Percentiles rank a stretch among this genome's conserved stretches.
Evolutionary conservation across 176 grass and related monocot species (phyloP).

Genomic region (Phragmites australis): DNA sequence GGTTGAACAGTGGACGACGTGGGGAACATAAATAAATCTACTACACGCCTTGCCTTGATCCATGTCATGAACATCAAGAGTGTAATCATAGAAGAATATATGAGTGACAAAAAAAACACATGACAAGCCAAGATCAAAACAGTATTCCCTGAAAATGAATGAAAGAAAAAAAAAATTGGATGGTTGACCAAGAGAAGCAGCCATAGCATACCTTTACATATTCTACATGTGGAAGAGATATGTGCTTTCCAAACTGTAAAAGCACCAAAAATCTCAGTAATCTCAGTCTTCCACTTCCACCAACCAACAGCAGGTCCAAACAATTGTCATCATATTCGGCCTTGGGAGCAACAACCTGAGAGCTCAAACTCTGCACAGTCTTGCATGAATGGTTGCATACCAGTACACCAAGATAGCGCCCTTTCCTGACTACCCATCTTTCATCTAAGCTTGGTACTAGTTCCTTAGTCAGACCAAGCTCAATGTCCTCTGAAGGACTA

Average conservation of each 20-base stretch:
- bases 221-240: slow-evolving; percentile 91
- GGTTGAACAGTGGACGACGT: background rate
- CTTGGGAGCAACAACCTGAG: slow-evolving; percentile 92
- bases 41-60: background rate
- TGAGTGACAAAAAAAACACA: background rate
- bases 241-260: slow-evolving; percentile 93
- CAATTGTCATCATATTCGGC: slow-evolving; percentile 92
- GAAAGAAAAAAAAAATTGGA: background rate
- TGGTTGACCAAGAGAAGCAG: slow-evolving; percentile 24
- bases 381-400: slow-evolving; percentile 99
- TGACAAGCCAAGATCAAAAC: slow-evolving; percentile 14
- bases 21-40: background rate
- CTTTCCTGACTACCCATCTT: slow-evolving; percentile 87
- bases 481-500: slow-evolving; percentile 49
- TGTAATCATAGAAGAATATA: slow-evolving; percentile 24
- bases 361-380: slow-evolving; percentile 98
- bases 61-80: background rate
- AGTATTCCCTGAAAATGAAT: slow-evolving; percentile 21
- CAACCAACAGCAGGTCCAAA: slow-evolving; percentile 89
- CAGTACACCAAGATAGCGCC: slow-evolving; percentile 81
- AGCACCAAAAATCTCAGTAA: slow-evolving; percentile 92
- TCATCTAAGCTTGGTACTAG: slow-evolving; percentile 95
- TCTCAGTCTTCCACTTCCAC: slow-evolving; percentile 82
- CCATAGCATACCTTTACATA: slow-evolving; percentile 81
- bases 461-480: slow-evolving; percentile 69